Base-by-base conservation (phyloP, 495 filamentous ascomycete species). In the Aspergillus egyptiacus region DNA sequence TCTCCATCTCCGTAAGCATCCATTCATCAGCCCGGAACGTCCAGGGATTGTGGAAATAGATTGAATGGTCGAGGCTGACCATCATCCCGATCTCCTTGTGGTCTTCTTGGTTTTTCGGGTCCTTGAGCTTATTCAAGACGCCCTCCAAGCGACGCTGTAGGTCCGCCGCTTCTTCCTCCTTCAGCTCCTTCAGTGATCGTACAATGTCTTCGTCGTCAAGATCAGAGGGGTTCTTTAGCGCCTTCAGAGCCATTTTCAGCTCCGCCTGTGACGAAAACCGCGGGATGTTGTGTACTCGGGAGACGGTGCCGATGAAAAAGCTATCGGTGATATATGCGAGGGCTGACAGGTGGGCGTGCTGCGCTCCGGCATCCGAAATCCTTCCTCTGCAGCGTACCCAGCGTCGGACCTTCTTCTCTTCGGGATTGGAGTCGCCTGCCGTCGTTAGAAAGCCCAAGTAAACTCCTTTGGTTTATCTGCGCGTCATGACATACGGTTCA, bases 311-410 rank as follows among this genome's bases (percentile, higher is more conserved):
- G 62, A 98, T 87, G 69, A 98, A 96, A 68, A 84, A 91, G 49
- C 76, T 83, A 66, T 98, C 93, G 23, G 82, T 86, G 62, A 96
- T 85, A 67, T 97, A 98, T 14, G 93, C 93, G 30, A 98, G 74
- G 14, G 93, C 93, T 35, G 77, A 81, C 8, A 95, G 71, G 58
- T 96, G 89, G 8, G 89, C 85, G 42, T 84, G 75, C 54, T 80
- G 76, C n/a, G 86, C 86, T 23, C 85, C 86, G n/a, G 73, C 64
- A 1, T 78, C 69, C 34, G 78, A 82, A 51, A 97, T 90, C 15
- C 64, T 68, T 32, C 89, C 89, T 18, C 85, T 77, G 2, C 87
- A 82, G 28, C 85, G 83, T 38, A 95, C 72, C 81, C 89, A 96
- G 54, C 87, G 84, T 36, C 86, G 77, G 14, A 83, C 74, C 55